Percentiles rank a stretch among this genome's conserved stretches.
Conservation (phyloP, 441 rosid species). For the Populus hybrid region DNA sequence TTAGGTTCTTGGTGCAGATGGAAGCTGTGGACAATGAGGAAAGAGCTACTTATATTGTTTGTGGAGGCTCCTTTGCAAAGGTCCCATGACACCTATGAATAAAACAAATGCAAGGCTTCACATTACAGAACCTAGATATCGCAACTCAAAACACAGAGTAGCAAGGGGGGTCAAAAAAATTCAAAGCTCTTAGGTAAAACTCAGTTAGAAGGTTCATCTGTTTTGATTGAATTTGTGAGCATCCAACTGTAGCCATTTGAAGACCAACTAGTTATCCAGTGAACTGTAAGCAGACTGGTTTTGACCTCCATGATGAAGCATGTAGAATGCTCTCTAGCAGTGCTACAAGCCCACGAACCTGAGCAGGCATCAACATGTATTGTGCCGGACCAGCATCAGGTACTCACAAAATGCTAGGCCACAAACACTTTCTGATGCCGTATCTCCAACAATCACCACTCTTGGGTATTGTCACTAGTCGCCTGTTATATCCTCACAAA, state of each 20-base stretch:
- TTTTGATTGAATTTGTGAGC: neutral
- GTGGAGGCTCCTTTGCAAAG: neutral
- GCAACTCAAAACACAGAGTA: neutral
- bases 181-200: neutral
- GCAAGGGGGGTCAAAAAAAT: neutral
- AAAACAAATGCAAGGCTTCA: neutral
- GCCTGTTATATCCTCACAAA: neutral
- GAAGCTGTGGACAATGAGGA: neutral
- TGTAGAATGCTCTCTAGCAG: neutral
- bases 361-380: neutral
- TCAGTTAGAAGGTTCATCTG: neutral
- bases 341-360: neutral
- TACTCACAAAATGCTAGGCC: neutral
- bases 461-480: neutral
- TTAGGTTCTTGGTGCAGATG: neutral
- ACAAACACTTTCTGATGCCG: neutral
- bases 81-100: neutral
- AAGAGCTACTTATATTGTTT: neutral
- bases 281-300: neutral
- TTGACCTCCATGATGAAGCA: neutral
- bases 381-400: neutral
- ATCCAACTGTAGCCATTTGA: neutral
- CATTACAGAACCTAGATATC: neutral
- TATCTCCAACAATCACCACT: neutral
- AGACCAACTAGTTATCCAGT: neutral